These are phyloP conservation scores for Sordaria brevicollis DNA, from an alignment of 495 filamentous ascomycete species.

Conservation along the genomic window DNA sequence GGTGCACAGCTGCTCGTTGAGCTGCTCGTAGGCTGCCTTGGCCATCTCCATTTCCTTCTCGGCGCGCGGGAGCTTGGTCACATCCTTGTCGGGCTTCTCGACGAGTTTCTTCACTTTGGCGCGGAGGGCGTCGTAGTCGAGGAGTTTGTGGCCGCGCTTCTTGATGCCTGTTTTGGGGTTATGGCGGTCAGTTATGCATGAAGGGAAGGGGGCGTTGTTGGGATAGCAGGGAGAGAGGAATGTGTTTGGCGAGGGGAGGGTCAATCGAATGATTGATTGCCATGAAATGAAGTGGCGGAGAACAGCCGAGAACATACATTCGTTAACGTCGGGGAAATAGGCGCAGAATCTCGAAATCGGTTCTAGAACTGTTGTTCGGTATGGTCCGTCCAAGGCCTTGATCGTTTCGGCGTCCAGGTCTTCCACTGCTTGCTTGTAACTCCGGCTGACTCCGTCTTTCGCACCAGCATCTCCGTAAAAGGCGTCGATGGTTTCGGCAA, in stretches of 20 bases:
- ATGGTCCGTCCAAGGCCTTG: constrained; percentile 95
- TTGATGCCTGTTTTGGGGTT: constrained; percentile 58
- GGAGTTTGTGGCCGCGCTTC: constrained; percentile 93
- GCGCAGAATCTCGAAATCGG: constrained; percentile 92
- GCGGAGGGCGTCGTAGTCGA: constrained; percentile 93
- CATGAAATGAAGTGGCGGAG: not conserved
- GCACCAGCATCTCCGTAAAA: constrained; percentile 97
- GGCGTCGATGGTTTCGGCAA: constrained; percentile 97
- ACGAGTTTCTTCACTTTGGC: constrained; percentile 92
- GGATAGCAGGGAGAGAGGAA: not conserved
- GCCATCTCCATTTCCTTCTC: constrained; percentile 94
- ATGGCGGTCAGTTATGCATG: constrained; percentile 1
- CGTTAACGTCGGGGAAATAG: constrained; percentile 98
- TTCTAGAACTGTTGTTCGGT: constrained; percentile 86
- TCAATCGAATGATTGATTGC: not conserved
- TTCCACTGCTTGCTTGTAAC: constrained; percentile 96
- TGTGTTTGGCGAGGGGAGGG: not conserved
- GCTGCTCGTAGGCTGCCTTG: constrained; percentile 82
- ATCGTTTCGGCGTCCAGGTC: constrained; percentile 97
- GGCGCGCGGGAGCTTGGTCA: constrained; percentile 81
- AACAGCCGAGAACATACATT: constrained; percentile 49
- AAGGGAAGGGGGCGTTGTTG: not conserved
- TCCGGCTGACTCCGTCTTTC: constrained; percentile 84
- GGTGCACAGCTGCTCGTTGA: constrained; percentile 88
- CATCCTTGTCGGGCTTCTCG: constrained; percentile 98